These are phyloP conservation scores for Aspergillus chevalieri DNA, from an alignment of 2,329 filamentous ascomycete genomes.

Conservation along the genomic window DNA sequence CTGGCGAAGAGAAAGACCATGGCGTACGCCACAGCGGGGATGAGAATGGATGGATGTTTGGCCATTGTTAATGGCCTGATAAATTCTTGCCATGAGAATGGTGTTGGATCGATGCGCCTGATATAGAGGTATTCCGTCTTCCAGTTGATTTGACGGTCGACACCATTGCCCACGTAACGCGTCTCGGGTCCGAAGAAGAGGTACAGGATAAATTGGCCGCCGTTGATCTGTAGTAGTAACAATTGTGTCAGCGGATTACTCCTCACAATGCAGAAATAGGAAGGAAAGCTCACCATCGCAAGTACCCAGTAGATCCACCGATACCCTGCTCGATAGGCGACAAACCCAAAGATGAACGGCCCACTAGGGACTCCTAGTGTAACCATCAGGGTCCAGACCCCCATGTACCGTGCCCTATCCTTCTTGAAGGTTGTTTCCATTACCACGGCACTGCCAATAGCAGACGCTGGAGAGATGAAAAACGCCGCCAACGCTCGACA, in stretches of 20 bases:
- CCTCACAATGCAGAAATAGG: conserved; percentile 1
- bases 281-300: conserved; percentile 43
- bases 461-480: conserved; percentile 51
- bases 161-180: conserved; percentile 39
- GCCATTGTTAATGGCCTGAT: conserved; percentile 46
- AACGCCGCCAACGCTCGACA: conserved; percentile 51
- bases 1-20: conserved; percentile 54
- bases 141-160: conserved; percentile 28
- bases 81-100: conserved; percentile 47
- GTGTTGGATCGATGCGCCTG: conserved; percentile 49
- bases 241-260: conserved; percentile 7
- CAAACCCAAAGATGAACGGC: conserved; percentile 36
- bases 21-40: conserved; percentile 51
- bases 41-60: conserved; percentile 42
- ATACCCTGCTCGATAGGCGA: conserved; percentile 49
- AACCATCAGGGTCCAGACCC: conserved; percentile 51
- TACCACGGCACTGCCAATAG: conserved; percentile 53
- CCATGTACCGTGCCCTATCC: conserved; percentile 51
- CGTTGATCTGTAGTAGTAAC: conserved; percentile 42
- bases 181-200: conserved; percentile 53
- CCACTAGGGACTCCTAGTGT: conserved; percentile 44
- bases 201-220: conserved; percentile 51
- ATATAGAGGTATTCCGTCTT: conserved; percentile 43
- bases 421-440: conserved; percentile 54
- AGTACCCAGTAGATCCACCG: conserved; percentile 57